Percentiles rank a stretch among this genome's conserved stretches.
These are phyloP conservation scores for Cytospora chrysosperma DNA, from an alignment of 2,329 filamentous ascomycete species.

Conservation along the genomic window DNA sequence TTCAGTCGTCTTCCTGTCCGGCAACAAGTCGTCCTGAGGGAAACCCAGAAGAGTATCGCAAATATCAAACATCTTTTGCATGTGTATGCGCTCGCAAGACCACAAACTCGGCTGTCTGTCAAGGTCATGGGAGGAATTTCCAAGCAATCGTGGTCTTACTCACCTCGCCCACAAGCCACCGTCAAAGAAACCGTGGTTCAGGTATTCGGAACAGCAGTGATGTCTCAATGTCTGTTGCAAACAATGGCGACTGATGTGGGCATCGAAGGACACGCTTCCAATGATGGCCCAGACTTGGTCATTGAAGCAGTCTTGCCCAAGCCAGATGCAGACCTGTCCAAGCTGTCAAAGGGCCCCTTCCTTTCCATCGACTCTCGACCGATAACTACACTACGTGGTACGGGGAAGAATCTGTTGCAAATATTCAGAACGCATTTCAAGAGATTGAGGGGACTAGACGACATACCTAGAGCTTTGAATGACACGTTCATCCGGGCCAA, in stretches of 20 bases:
- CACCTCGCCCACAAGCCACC: conserved; percentile 49
- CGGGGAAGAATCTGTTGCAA: conserved; percentile 57
- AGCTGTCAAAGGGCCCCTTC: conserved; percentile 54
- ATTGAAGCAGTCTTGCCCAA: conserved; percentile 61
- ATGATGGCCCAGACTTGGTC: conserved; percentile 36
- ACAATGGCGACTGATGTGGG: conserved; percentile 19
- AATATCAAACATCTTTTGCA: conserved; percentile 61
- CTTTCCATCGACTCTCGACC: conserved; percentile 69
- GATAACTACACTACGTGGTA: conserved; percentile 53
- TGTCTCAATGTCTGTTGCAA: conserved; percentile 52
- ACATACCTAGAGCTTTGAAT: conserved; percentile 35
- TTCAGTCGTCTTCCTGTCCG: conserved; percentile 64
- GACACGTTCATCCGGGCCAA: conserved; percentile 64
- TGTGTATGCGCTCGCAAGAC: conserved; percentile 65
- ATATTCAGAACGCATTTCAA: conserved; percentile 53
- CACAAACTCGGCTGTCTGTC: conserved; percentile 59
- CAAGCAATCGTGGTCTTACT: conserved; percentile 60
- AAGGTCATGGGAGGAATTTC: conserved; percentile 53
- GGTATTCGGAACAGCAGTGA: conserved; percentile 57
- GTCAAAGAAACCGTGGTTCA: conserved; percentile 61
- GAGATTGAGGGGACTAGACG: conserved; percentile 29
- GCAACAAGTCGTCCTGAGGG: conserved; percentile 55
- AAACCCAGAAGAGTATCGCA: conserved; percentile 54
- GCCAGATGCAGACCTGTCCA: conserved; percentile 43
- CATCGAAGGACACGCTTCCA: neutral